phyloP scores from a whole-genome alignment of 768 basidiomycete genomes.

The Pleurotus djamor region DNA sequence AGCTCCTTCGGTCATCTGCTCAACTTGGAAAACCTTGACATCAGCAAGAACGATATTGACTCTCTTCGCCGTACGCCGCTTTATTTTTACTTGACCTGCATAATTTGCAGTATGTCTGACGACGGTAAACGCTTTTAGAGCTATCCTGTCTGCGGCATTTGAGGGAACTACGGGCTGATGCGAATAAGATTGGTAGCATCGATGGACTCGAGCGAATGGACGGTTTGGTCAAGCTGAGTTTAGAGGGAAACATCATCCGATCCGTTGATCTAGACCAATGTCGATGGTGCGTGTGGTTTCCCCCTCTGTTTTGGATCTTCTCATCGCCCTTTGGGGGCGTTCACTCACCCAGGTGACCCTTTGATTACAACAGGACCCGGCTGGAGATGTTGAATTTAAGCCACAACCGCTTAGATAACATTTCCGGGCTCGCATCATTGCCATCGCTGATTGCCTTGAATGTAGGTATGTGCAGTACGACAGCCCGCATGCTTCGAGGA shows the following conservation, averaged over 20 bases:
- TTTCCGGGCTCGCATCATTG: slow-evolving; percentile 61
- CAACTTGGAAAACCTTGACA: slow-evolving; percentile 86
- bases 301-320: slow-evolving; percentile 3
- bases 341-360: slow-evolving; percentile 9
- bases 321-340: slow-evolving; percentile 12
- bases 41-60: slow-evolving; percentile 88
- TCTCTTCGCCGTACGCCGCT: slow-evolving; percentile 72
- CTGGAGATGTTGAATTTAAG: slow-evolving; percentile 85
- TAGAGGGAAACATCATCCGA: slow-evolving; percentile 71
- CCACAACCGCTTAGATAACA: slow-evolving; percentile 60
- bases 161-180: slow-evolving; percentile 87
- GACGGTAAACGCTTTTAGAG: slow-evolving; percentile 44
- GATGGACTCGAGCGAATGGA: slow-evolving; percentile 81
- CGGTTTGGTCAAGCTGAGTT: slow-evolving; percentile 78
- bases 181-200: slow-evolving; percentile 71
- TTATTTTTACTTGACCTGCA: slow-evolving; percentile 12
- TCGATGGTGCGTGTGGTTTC: slow-evolving; percentile 58
- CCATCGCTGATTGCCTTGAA: slow-evolving; percentile 72
- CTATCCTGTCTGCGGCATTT: slow-evolving; percentile 81
- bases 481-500: slow-evolving; percentile 5
- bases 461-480: slow-evolving; percentile 60
- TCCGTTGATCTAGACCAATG: slow-evolving; percentile 57
- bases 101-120: slow-evolving; percentile 5
- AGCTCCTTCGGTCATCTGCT: slow-evolving; percentile 87
- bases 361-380: slow-evolving; percentile 39